Base-by-base conservation (phyloP, 2,329 filamentous ascomycete species). In the Mycosphaerella sp. region DNA sequence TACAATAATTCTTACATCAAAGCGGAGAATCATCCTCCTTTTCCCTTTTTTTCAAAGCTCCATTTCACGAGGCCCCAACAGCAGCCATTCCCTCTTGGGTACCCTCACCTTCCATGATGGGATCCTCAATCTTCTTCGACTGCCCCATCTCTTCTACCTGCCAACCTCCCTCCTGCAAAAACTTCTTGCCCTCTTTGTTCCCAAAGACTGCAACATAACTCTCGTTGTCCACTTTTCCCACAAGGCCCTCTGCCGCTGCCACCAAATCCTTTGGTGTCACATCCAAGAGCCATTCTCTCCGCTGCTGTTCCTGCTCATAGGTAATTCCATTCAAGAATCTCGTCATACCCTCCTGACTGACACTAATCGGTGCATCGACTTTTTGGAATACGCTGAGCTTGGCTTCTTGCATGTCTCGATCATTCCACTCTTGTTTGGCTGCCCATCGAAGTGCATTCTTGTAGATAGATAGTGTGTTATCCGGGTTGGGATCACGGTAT, bases 371-470 rank as follows among this genome's bases (percentile, higher is more conserved):
- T 9, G 92, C 92, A 71, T 98, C 93, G 8, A 96, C 81, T 36
- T 81, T 78, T 72, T 98, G 91, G 78, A 98, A 98, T 10, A 95
- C 86, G 29, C 87, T 89, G 39, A 98, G 82, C 74, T 98, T 98
- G 59, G 93, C 93, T 70, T 98, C 93, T 67, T 97, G 92, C 2
- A 98, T 77, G 67, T 98, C 91, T 38, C 85, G 83, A 23, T 86
- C 83, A 1, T 83, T 84, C 90, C 90, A 97, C 53, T 83, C 71
- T 64, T 86, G 86, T 62, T 95, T 85, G 9, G 83, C 78, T 0
- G 91, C 93, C 83, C 90, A 96, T 23, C 79, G 76, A 1, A 92
- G 93, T 1, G 89, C 87, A 53, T 86, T 85, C 32, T 80, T 77
- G 83, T 96, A 95, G 56, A 96, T 87, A 53, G 80, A 82, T 61